phyloP scores from a whole-genome alignment of 1,284 basidiomycete genomes.

The Ceratorhiza oryzae-sativae region DNA sequence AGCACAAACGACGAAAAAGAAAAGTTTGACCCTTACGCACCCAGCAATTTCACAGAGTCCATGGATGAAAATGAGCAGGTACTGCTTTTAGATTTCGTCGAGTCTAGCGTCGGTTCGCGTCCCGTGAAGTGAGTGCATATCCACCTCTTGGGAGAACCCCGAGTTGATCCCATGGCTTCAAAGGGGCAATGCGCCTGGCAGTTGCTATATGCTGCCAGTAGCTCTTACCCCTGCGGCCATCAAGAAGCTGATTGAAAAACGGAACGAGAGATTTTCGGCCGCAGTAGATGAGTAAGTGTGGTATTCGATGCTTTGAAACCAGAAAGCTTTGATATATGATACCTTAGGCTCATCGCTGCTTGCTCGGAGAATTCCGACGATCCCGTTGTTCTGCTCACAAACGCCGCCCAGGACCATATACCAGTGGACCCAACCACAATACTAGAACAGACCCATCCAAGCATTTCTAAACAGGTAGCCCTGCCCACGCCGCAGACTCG shows the following conservation, averaged over 20 bases:
- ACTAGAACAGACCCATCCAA: neutral
- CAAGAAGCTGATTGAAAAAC: conserved; percentile 74
- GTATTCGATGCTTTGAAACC: too few species aligned
- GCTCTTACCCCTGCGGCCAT: conserved; percentile 63
- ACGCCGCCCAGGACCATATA: conserved; percentile 71
- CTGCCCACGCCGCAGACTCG: conserved; percentile 63
- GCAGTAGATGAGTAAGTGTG: conserved; percentile 74
- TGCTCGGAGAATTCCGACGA: conserved; percentile 61
- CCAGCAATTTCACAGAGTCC: conserved; percentile 21
- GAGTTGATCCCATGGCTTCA: too few species aligned
- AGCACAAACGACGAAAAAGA: conserved; percentile 40
- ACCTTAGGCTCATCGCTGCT: conserved; percentile 65
- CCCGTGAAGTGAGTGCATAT: conserved; percentile 46
- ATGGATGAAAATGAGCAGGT: conserved; percentile 65
- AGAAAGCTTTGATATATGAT: too few species aligned
- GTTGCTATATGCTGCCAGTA: conserved; percentile 57
- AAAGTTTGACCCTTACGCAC: conserved; percentile 45
- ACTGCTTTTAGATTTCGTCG: conserved; percentile 75
- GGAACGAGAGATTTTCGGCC: conserved; percentile 69
- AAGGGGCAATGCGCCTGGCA: conserved; percentile 45
- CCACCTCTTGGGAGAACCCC: too few species aligned
- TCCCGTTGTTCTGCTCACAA: conserved; percentile 66
- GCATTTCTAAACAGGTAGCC: neutral
- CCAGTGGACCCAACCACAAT: conserved; percentile 61
- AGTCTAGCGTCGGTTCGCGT: conserved; percentile 47